Base-by-base conservation (phyloP, 1,139 yeast genomes). In the Suhomyces wounanorum region DNA sequence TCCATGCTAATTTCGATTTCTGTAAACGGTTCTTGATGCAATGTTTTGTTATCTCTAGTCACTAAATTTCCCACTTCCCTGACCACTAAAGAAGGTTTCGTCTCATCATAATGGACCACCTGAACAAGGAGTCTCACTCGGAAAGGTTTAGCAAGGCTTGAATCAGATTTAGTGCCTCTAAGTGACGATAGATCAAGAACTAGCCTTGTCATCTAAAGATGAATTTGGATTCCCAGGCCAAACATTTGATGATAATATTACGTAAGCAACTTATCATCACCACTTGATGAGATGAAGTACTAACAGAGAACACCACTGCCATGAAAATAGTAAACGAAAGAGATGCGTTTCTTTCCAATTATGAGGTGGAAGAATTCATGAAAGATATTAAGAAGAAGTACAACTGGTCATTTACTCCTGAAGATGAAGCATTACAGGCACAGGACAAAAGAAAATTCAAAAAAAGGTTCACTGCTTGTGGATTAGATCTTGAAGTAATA, bases 261-360 rank as follows among this genome's bases (percentile, higher is more conserved):
- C 37, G 37, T 33, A 33, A 33, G 37, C 37, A 16, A 9, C 8
- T 14, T 33, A 14, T 33, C 18, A 10, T 33, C 18, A 33, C 18
- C 23, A 21, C 6, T 21, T 10, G 18, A 33, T 33, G 37, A 33
- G 37, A 33, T 33, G 37, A 10, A 16, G 31, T 21, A 28, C 33
- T 10, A 2, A 30, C 33, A 11, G 3, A 11, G 14, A 30, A 30
- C 33, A 30, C 33, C 14, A 30, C 3, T 14, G 21, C 28, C 26
- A 76, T 77, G 81, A 72, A 76, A 64, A 67, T 77, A 45, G 63
- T 75, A 47, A 64, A 64, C 36, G 77, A 72, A 46, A 72, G 94
- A 56, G 89, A 85, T 52, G 79, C 82, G 54, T 77, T 89, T 53
- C 73, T 89, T 46, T 82, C 92, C 36, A 87, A 89, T 66, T 84